Base-by-base conservation (phyloP, 371 early-diverging fungal genomes). In the Mucor saturninus region DNA sequence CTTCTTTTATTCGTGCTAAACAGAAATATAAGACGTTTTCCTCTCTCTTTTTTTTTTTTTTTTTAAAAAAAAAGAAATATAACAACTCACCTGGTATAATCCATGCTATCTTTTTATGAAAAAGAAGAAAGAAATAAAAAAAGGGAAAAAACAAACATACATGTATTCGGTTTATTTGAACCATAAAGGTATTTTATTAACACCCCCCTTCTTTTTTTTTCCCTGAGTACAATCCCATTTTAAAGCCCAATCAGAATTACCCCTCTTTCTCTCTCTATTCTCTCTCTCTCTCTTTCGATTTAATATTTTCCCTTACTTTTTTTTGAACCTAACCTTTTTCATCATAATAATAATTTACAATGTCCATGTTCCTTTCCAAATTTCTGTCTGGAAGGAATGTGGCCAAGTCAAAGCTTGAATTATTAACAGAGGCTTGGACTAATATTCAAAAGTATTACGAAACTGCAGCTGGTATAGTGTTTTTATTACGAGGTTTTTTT, bases 401-500 rank as follows among this genome's bases (percentile, higher is more conserved):
- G 53, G 59, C 72, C 13, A 81, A 81, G 59, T 62, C 81, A 39
- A 81, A 76, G 40, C 63, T 76, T 3, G 81, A 81, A 35, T 62
- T 78, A 35, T 45, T 81, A 48, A 69, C 71, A 15, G 77, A 81
- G 59, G 76, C 78, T 10, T 81, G 81, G 81, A 73, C 68, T 13
- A 76, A 73, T 46, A 78, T 81, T 55, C 81, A 81, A 55, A 76
- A 76, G 29, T 81, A 81, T 48, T 81, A 81, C 56, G 81, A 81
- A 64, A 78, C 81, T 32, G 76, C 81, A 38, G 71, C 69, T 50
- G 80, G 80, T 80, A 74, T 43, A 67, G 49, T 54, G 55, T 39
- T 52, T 21, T 30, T 40, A 62, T 51, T 38, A 28, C 50, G 31
- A 50, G 46, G 46, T 46, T 32, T 43, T 42, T 61, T 56, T 26